phyloP scores from a whole-genome alignment of 2,329 filamentous ascomycete genomes.

The Calonectria pteridis region DNA sequence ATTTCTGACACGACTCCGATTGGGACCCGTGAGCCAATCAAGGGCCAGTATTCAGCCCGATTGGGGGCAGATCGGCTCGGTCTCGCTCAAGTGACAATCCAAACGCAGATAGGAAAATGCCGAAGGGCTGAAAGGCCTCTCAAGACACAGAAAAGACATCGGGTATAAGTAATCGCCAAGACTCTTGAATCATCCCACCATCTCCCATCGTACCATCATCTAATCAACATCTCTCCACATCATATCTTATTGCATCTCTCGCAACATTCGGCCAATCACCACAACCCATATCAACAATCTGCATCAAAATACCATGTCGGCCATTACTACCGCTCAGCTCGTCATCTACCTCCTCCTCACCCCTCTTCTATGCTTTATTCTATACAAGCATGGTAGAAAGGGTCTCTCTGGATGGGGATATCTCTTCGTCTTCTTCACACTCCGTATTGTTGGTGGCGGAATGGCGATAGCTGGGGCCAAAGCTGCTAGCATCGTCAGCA shows the following conservation, averaged over 20 bases:
- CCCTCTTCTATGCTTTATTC: background rate
- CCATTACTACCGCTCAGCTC: background rate
- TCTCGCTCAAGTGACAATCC: background rate
- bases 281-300: too few relatives aligned
- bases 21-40: background rate
- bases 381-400: slow-evolving; percentile 2
- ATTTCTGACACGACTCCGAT: background rate
- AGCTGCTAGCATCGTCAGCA: background rate
- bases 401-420: background rate
- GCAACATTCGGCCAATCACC: background rate
- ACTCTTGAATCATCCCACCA: background rate
- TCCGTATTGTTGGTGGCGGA: background rate
- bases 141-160: background rate
- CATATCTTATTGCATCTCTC: background rate
- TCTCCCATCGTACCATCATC: background rate
- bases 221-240: background rate
- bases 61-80: background rate
- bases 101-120: background rate
- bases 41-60: too few relatives aligned
- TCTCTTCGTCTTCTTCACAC: background rate
- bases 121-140: background rate
- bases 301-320: background rate
- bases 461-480: background rate
- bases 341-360: slow-evolving; percentile 4
- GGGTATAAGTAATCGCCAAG: background rate